phyloP scores from a whole-genome alignment of 1,284 basidiomycete species.

The Apiotrichum brassicae region DNA sequence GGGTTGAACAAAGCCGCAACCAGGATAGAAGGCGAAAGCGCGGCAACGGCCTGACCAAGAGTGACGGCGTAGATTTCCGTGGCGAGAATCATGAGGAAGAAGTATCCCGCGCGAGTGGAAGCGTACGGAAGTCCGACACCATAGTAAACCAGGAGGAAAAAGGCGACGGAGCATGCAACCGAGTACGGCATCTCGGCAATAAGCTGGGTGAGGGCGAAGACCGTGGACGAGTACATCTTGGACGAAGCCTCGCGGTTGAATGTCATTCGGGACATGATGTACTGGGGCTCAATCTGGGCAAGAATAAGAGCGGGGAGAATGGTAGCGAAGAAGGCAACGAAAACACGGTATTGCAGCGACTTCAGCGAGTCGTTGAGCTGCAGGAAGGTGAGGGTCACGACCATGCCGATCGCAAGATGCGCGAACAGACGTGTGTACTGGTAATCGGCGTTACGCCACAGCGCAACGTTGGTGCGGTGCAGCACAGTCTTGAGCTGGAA shows the following conservation, averaged over 20 bases:
- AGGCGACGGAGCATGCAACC: constrained; percentile 62
- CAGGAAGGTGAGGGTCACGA: constrained; percentile 77
- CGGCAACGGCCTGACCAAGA: constrained; percentile 63
- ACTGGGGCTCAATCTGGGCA: constrained; percentile 67
- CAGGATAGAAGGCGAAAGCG: constrained; percentile 57
- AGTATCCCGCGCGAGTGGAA: constrained; percentile 32
- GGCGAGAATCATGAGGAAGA: constrained; percentile 62
- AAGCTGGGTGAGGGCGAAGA: constrained; percentile 76
- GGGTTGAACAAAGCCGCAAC: constrained; percentile 77
- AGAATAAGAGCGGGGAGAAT: constrained; percentile 40
- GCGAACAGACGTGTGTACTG: constrained; percentile 73
- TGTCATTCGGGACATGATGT: constrained; percentile 66
- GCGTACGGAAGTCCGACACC: constrained; percentile 34
- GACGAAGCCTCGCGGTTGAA: constrained; percentile 53
- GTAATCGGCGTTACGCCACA: constrained; percentile 69
- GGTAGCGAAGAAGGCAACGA: constrained; percentile 50
- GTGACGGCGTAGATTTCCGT: constrained; percentile 70
- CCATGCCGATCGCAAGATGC: constrained; percentile 67
- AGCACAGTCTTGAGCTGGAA: constrained; percentile 74
- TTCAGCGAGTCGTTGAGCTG: constrained; percentile 62
- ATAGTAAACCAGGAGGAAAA: constrained; percentile 58
- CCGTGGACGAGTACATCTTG: constrained; percentile 49
- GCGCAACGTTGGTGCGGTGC: constrained; percentile 63
- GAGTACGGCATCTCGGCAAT: constrained; percentile 64
- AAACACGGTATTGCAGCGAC: constrained; percentile 77